phyloP scores from a whole-genome alignment of 2,329 filamentous ascomycete genomes.

The Fusarium xylarioides region DNA sequence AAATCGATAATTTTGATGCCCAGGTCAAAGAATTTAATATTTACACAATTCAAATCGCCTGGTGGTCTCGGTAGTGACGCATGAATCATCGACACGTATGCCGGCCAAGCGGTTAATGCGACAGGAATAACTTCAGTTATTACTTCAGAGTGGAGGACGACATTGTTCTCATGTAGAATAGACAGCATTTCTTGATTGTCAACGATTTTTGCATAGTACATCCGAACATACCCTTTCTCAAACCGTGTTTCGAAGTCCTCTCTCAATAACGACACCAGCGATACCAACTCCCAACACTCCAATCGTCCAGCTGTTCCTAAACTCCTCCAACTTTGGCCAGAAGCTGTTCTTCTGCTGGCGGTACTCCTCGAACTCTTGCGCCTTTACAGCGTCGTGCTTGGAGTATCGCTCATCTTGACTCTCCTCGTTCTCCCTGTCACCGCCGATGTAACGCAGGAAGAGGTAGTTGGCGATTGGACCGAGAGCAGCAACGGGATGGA shows the following conservation, averaged over 20 bases:
- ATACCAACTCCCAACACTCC: neutral
- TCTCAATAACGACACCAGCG: neutral
- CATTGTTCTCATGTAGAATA: accelerated
- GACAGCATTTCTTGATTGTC: neutral
- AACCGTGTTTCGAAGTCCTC: neutral
- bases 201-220: neutral
- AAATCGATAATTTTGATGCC: neutral
- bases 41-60: neutral
- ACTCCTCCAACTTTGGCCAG: constrained; percentile 8
- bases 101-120: accelerated
- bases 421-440: constrained; percentile 10
- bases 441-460: constrained; percentile 6
- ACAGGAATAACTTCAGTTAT: neutral
- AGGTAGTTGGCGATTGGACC: constrained; percentile 11
- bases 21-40: neutral
- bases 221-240: neutral
- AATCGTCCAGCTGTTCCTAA: neutral
- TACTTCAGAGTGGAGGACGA: neutral
- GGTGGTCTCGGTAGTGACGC: neutral
- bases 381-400: neutral
- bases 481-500: neutral
- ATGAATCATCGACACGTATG: neutral
- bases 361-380: neutral
- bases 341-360: constrained; percentile 16
- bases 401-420: constrained; percentile 6